Evolutionary conservation across 148 eudicot species (phyloP), one percentile per base, ranked within the genome.

Genomic region (Silene latifolia): DNA sequence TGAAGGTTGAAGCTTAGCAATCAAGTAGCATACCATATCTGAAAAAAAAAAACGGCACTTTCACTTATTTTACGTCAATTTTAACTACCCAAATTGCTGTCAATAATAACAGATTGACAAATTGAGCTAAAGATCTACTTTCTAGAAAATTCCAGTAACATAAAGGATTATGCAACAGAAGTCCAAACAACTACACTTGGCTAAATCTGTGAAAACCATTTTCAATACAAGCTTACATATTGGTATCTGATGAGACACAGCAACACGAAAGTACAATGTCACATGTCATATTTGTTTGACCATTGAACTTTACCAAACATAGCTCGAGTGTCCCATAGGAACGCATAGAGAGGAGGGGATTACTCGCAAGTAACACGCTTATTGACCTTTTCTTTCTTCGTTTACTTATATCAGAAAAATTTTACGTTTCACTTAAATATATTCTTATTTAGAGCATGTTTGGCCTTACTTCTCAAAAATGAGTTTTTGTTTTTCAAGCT

Each of bases 51-150:
- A 47, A 48, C 54, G 44, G 32, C 64, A 56, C 20, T n/a, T 23
- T 67, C 78, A 66, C 72, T 61, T 56, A 20, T 23, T 58, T 44
- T 0, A 67, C 15, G 56, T 42, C 15, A 73, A 3, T 60, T 39
- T 35, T 64, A 73, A 17, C 42, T 20, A 61, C 44, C 59, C 29
- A 73, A 42, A 51, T 17, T 66, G 47, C 42, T 3, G 70, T 23
- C 48, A 10, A 24, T 74, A 32, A 35, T 35, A 1, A 18, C 12
- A 6, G 32, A 53, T 19, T 54, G 13, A 48, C 48, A 66, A 54
- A 11, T 62, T 57, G 27, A 66, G 69, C 69, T 62, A 25, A 62
- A 62, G 29, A 62, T 62, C 35, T 11, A 23, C 23, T 62, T 24
- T 62, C 27, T 15, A 25, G 35, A 11, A 62, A 23, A 23, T 24